Base-by-base conservation (phyloP, 306 rosid genomes). In the Medicago ruthenica region DNA sequence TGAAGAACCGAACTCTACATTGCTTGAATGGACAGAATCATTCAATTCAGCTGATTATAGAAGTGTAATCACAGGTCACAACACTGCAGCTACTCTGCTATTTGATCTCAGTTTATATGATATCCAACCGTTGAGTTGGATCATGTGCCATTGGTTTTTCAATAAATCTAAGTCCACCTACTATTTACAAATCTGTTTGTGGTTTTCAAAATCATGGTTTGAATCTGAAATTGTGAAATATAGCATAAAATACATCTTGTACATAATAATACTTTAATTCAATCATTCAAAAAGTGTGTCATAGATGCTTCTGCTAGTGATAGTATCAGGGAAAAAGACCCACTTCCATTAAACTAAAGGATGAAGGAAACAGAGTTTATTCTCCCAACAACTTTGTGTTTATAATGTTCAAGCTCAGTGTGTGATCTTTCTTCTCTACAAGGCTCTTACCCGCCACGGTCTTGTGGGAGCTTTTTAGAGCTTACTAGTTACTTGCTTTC, bases 121-220 rank as follows among this genome's bases (percentile, higher is more conserved):
- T 24, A 22, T 24, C 27, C 27, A 24, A 24, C 27, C 0, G 27
- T 24, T 24, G 27, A 24, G 27, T 24, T 24, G 27, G 27, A 24
- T 24, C 27, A 24, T 24, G 27, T 24, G 27, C 27, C 27, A 24
- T 24, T 27, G 17, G 41, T 27, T 27, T 60, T 60, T 12, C 8
- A 60, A 60, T 60, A 27, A 12, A 31, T 15, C 20, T 27, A 24
- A 60, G 20, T 27, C 20, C 42, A 31, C 1, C 67, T 31, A 31
- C 67, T 60, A 27, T 13, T 22, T 58, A 31, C 31, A 27, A 11
- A 13, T 60, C 39, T 14, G 40, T 27, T 60, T 10, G 31, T 6
- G 66, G 66, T 60, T 60, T 60, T 60, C 18, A 60, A 24, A 60
- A 27, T 60, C 41, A 6, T 60, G 39, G 41, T 60, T 59, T 60